Evolutionary conservation across 192 early-diverging fungal species (phyloP), one percentile per base, ranked within the genome.

Genomic region (Paraglomus occultum): DNA sequence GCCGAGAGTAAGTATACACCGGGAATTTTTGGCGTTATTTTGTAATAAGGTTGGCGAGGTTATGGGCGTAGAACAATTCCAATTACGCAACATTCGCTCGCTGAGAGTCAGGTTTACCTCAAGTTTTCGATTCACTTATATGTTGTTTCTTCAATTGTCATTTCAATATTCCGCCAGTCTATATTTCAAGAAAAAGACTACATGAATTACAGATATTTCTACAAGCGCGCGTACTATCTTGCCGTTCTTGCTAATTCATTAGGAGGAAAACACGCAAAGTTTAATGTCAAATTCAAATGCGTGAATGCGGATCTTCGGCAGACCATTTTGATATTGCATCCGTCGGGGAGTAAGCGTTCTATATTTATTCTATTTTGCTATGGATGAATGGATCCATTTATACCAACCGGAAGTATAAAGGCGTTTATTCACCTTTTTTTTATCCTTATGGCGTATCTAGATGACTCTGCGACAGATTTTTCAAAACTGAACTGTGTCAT

Each of bases 201-300:
- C 72, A 76, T 96, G 71, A 97, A 99, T 81, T 86, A 90, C 74
- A 81, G 97, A 51, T 99, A 99, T 78, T 92, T 95, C 73, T 87
- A 97, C 84, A 99, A 99, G 72, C 87, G 95, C 42, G 92, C 95
- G 7, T 96, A 90, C 68, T 99, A 95, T 76, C 79, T 97, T 46
- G 82, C 94, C 1, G 80, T 92, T 22, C 74, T 96, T 9, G 89
- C 94, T 1, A 63, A 73, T 44, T 75, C 79, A n/a, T 73, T 88
- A 22, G 69, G 82, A 55, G 61, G 75, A 1, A 84, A 79, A 31
- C 79, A 81, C 20, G 73, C 82, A n/a, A 52, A 73, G 17, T 73
- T 87, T 22, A 84, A 82, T 8, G 71, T 82, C 11, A 83, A 80
- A 51, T 83, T 85, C 39, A 79, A 75, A 23, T 55, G 74, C 2